A percentile compares a stretch with the other conserved stretches of the same genome.
Evolutionary conservation across 306 rosid genomes (phyloP).

Genomic region (Cicer judaicum): DNA sequence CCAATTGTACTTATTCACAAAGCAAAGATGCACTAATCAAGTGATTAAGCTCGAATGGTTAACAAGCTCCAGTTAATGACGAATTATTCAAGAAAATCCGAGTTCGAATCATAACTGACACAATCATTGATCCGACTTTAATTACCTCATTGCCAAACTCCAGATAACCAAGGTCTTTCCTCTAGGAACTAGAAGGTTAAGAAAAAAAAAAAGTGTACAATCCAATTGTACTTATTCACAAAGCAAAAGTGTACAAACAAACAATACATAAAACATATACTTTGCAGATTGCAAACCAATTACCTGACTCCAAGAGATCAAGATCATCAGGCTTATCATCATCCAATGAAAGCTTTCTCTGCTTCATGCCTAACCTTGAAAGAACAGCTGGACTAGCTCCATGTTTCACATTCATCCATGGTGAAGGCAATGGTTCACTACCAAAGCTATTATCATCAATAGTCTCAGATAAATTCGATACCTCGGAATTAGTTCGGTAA

Average conservation of each 20-base stretch:
- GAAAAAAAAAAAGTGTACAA: too few species aligned
- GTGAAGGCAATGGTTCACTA: conserved; percentile 68
- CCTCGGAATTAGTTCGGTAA: conserved; percentile 68
- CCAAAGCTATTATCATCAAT: conserved; percentile 61
- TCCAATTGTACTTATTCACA: neutral
- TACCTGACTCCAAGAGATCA: conserved; percentile 71
- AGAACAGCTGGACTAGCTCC: conserved; percentile 53
- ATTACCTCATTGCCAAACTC: too few species aligned
- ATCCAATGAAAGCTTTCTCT: conserved; percentile 42
- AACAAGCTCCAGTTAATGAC: too few species aligned
- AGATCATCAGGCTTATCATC: conserved; percentile 56
- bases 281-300: conserved; percentile 5
- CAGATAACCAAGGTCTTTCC: too few species aligned
- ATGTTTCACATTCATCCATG: conserved; percentile 54
- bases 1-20: neutral
- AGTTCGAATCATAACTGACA: too few species aligned
- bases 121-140: too few species aligned
- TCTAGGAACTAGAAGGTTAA: too few species aligned
- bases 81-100: too few species aligned
- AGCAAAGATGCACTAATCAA: neutral
- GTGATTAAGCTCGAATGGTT: too few species aligned
- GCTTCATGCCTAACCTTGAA: conserved; percentile 60
- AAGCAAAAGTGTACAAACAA: neutral
- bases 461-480: conserved; percentile 72
- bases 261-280: neutral